These are phyloP conservation scores for Xylaria hypoxylon DNA, from an alignment of 2,329 filamentous ascomycete genomes.

Conservation along the genomic window DNA sequence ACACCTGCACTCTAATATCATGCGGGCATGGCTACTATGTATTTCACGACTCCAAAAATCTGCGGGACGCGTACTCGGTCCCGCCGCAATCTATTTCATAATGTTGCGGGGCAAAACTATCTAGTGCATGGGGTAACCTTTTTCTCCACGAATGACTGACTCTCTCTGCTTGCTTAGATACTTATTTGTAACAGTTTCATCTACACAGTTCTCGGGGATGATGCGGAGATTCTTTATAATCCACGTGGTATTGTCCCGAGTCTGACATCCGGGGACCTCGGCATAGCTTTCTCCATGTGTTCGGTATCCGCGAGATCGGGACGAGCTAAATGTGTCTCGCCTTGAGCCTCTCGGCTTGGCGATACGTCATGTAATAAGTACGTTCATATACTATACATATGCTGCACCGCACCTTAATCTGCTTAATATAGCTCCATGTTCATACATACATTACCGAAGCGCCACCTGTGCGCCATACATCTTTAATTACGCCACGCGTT, in stretches of 20 bases:
- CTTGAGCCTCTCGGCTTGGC: background rate
- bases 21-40: conserved; percentile 11
- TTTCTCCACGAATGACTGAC: conserved; percentile 2
- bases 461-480: background rate
- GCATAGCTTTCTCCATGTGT: background rate
- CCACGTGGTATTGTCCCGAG: conserved; percentile 6
- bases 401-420: background rate
- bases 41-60: conserved; percentile 8
- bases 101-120: conserved; percentile 24
- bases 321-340: conserved; percentile 1
- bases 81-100: conserved; percentile 28
- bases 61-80: conserved; percentile 30
- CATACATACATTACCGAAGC: background rate
- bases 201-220: background rate
- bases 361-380: background rate
- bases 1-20: background rate
- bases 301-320: conserved; percentile 7
- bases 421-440: background rate
- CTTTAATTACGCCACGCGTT: background rate
- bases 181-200: conserved; percentile 16
- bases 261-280: background rate
- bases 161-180: conserved; percentile 11
- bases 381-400: background rate
- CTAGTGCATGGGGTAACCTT: background rate
- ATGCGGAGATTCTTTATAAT: conserved; percentile 5